Conservation (phyloP, 371 early-diverging fungal species). For the Haplosporangium sp. region DNA sequence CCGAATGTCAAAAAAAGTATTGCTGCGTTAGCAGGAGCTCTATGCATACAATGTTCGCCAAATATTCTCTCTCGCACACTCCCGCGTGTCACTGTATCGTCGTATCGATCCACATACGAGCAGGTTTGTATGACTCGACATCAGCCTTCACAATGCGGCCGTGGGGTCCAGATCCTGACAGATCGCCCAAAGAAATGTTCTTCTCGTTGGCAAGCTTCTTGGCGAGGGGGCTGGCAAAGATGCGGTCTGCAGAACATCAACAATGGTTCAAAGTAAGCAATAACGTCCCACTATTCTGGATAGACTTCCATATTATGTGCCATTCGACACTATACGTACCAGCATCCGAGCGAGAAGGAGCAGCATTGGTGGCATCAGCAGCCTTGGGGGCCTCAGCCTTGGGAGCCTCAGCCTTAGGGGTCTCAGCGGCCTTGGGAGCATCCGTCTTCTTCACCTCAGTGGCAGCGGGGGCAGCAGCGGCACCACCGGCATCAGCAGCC, state of each 20-base stretch:
- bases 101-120: conserved; percentile 43
- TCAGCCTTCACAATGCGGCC: conserved; percentile 95
- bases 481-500: conserved; percentile 62
- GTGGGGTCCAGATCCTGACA: conserved; percentile 91
- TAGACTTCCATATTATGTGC: no score
- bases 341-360: conserved; percentile 60
- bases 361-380: conserved; percentile 56
- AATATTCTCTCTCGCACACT: no score
- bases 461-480: conserved; percentile 57
- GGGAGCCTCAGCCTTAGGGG: no score
- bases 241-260: conserved; percentile 64
- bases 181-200: conserved; percentile 77
- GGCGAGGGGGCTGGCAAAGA: conserved; percentile 93
- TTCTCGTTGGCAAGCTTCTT: conserved; percentile 89
- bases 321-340: conserved; percentile 41
- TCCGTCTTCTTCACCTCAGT: conserved; percentile 47
- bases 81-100: no score
- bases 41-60: no score
- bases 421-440: conserved; percentile 40
- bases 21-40: no score
- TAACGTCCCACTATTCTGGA: not conserved
- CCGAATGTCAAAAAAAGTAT: no score
- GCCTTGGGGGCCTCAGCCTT: conserved; percentile 34
- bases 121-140: conserved; percentile 77
- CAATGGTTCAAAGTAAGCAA: not conserved